phyloP scores from a whole-genome alignment of 352 stramenopile species.

The Phytophthora constricta region DNA sequence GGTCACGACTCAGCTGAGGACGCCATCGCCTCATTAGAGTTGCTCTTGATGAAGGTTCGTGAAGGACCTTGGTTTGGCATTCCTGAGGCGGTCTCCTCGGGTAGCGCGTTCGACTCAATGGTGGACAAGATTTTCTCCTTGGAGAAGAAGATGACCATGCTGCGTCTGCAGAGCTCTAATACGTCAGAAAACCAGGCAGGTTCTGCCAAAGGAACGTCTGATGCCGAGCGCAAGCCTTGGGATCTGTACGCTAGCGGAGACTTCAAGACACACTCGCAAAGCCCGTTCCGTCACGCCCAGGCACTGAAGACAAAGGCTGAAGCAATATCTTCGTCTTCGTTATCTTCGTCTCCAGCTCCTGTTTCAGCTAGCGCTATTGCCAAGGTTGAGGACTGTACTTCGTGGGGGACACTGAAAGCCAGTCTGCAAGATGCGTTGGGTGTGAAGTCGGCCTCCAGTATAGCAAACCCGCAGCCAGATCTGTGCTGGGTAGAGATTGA shows the following conservation, averaged over 20 bases:
- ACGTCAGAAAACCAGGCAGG: conserved; percentile 5
- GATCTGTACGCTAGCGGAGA: conserved; percentile 74
- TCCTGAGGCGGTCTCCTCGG: conserved; percentile 45
- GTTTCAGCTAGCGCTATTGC: conserved; percentile 19
- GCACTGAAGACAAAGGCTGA: conserved; percentile 27
- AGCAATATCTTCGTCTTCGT: neutral
- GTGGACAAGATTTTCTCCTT: conserved; percentile 57
- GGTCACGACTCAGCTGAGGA: conserved; percentile 89
- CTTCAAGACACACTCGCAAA: conserved; percentile 51
- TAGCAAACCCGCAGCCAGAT: conserved; percentile 35
- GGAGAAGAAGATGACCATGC: conserved; percentile 59
- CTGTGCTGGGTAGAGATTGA: conserved; percentile 84
- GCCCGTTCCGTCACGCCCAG: conserved; percentile 59
- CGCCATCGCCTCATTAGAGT: conserved; percentile 76
- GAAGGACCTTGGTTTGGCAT: conserved; percentile 78
- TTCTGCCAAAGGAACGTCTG: conserved; percentile 8
- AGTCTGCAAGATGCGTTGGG: conserved; percentile 36
- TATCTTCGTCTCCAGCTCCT: neutral
- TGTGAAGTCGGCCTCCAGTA: neutral
- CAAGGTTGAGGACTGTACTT: conserved; percentile 40
- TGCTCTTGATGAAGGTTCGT: conserved; percentile 77
- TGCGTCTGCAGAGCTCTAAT: conserved; percentile 37
- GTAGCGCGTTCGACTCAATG: conserved; percentile 71
- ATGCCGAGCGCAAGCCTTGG: conserved; percentile 67
- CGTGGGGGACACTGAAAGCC: conserved; percentile 44